These are phyloP conservation scores for Magnusiomyces tetraspermus DNA, from an alignment of 1,139 yeast species.

Conservation along the genomic window DNA sequence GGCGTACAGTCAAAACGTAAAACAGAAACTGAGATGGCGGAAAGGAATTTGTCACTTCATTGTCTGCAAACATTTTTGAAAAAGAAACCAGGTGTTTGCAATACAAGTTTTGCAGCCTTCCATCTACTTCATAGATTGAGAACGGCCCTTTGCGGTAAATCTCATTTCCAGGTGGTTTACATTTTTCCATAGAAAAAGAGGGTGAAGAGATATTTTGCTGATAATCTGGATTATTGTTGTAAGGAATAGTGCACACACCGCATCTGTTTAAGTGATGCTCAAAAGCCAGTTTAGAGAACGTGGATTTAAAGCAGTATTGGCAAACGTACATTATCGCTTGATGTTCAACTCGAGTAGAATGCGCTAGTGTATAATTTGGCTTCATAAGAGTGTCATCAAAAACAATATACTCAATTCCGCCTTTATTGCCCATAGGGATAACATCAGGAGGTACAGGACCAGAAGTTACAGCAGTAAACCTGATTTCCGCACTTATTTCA, in stretches of 20 bases:
- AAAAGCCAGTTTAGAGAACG: slow-evolving; percentile 58
- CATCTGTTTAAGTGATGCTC: slow-evolving; percentile 69
- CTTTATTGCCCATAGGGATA: not conserved
- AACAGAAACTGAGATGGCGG: slow-evolving; percentile 94
- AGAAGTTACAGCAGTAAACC: too few species aligned
- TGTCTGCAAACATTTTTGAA: slow-evolving; percentile 80
- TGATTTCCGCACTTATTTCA: too few species aligned
- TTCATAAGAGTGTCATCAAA: slow-evolving; percentile 63
- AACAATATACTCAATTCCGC: slow-evolving; percentile 40
- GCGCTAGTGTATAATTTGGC: slow-evolving; percentile 92
- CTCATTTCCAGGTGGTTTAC: slow-evolving; percentile 84
- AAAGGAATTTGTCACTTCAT: slow-evolving; percentile 83
- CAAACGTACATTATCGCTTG: slow-evolving; percentile 62
- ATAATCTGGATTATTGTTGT: not conserved
- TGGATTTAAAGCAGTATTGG: slow-evolving; percentile 76
- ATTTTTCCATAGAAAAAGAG: not conserved
- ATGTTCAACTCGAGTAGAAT: slow-evolving; percentile 75
- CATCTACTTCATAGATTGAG: slow-evolving; percentile 87
- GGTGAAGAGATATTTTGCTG: not conserved
- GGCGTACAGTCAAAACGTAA: slow-evolving; percentile 56
- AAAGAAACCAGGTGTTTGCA: slow-evolving; percentile 84
- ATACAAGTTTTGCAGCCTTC: slow-evolving; percentile 67
- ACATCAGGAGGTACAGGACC: not conserved
- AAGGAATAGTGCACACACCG: slow-evolving; percentile 20
- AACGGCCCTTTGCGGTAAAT: slow-evolving; percentile 56